Evolutionary conservation across 768 basidiomycete species (phyloP), one percentile per base, ranked within the genome.

Genomic region (Rubroboletus pulcherrimus): DNA sequence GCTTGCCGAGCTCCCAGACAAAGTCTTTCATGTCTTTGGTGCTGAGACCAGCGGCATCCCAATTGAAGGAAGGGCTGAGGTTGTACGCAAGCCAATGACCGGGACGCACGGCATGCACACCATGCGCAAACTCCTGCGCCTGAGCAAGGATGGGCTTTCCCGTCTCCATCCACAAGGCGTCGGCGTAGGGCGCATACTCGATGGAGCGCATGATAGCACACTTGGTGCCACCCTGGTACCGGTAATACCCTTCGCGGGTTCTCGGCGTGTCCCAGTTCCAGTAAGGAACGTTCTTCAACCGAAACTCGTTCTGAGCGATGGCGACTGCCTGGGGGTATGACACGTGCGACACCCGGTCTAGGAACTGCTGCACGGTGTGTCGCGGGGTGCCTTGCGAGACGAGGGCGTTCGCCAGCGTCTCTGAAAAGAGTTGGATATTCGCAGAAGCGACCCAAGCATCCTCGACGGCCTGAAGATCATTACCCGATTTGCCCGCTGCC

Each of bases 31-130:
- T 98, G 62, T 94, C 92, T 59, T 79, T 78, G 63, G 86, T 81
- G 41, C 81, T 84, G 17, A 99, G 80, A 15, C 97, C 97, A 14
- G 96, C 96, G 1, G 92, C 93, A 63, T 91, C 89, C 90, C 91
- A 93, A 63, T 93, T 93, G 78, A 93, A 93, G 47, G 91, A 93
- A 11, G 94, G 93, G 62, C 90, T 92, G 63, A 98, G 73, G 75
- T 98, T 98, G 75, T 98, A 99, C 26, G 95, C 89, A 49, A 99
- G 77, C 97, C 95, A 98, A 63, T 98, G 93, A 38, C 87, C 84
- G 0, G 95, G 95, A 68, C 83, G 82, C 38, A 73, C 89, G 12
- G 82, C 81, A 58, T 86, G 91, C 35, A 98, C 94, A 45, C 96
- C 94, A 10, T 81, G 77, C 7, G 95, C 87, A 67, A 99, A 98